These are phyloP conservation scores for Vigna trinervia DNA, from an alignment of 306 rosid species.

Conservation along the genomic window DNA sequence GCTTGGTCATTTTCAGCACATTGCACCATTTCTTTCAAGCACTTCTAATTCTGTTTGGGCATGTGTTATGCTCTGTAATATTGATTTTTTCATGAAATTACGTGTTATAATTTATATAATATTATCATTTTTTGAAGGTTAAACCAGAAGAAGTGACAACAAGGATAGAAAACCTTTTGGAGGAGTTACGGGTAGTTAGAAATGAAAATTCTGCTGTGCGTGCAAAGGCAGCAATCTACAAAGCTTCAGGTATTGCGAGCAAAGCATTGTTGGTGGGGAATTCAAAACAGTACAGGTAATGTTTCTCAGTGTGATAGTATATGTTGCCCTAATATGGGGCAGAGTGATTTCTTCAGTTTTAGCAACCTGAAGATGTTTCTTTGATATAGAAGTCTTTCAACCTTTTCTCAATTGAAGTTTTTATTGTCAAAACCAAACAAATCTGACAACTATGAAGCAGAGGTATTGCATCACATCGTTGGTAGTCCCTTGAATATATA, in stretches of 20 bases:
- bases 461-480: slow-evolving; percentile 32
- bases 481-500: slow-evolving; percentile 20
- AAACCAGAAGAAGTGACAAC: slow-evolving; percentile 89
- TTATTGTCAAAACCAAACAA: slow-evolving; percentile 16
- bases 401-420: neutral
- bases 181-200: slow-evolving; percentile 76
- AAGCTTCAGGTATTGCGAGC: slow-evolving; percentile 74
- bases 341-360: slow-evolving; percentile 15
- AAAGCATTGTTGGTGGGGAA: slow-evolving; percentile 72
- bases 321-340: slow-evolving; percentile 21
- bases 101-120: slow-evolving; percentile 15
- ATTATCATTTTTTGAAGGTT: slow-evolving; percentile 59
- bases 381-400: slow-evolving; percentile 10
- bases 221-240: slow-evolving; percentile 78
- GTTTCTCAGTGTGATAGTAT: slow-evolving; percentile 27
- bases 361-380: neutral
- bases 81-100: slow-evolving; percentile 18
- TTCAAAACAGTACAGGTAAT: slow-evolving; percentile 74
- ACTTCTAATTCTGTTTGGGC: slow-evolving; percentile 18
- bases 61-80: neutral
- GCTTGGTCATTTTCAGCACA: slow-evolving; percentile 26
- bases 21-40: slow-evolving; percentile 35
- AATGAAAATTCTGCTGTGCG: slow-evolving; percentile 77
- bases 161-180: slow-evolving; percentile 81
- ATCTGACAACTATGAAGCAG: slow-evolving; percentile 30